A percentile compares a stretch with the other conserved stretches of the same genome.
These are phyloP conservation scores for Zostera marina DNA, from an alignment of 116 monocot species.

Conservation along the genomic window DNA sequence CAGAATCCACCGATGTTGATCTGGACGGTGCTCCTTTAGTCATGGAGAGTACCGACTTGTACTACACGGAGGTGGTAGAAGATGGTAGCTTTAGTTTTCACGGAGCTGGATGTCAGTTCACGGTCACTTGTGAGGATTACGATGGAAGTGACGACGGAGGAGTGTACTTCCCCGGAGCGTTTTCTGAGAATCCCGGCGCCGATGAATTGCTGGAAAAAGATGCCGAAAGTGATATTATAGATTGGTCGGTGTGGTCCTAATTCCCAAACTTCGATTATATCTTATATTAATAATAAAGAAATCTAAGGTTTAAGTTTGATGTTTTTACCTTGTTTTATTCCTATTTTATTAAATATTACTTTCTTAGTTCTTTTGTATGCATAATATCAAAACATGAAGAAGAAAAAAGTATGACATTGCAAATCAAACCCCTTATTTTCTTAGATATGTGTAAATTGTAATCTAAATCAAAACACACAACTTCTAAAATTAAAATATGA, in stretches of 20 bases:
- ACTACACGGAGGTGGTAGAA: neutral
- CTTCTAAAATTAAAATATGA: no score
- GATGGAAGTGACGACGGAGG: neutral
- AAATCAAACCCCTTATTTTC: no score
- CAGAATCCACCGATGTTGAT: no score
- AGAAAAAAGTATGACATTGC: no score
- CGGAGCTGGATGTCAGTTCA: neutral
- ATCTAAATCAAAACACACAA: no score
- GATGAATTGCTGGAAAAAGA: neutral
- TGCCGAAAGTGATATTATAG: neutral
- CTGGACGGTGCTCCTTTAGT: no score
- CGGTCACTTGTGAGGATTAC: neutral
- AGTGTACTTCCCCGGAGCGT: neutral
- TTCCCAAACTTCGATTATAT: no score
- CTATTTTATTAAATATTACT: neutral
- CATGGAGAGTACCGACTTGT: neutral
- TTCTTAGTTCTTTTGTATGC: neutral
- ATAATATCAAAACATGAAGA: neutral
- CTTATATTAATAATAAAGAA: neutral
- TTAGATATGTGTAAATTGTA: no score
- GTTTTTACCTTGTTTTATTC: no score
- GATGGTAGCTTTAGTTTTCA: no score
- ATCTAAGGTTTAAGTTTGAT: neutral
- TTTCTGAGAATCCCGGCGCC: neutral
- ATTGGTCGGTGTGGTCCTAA: slow-evolving; percentile 3